Evolutionary conservation across 768 basidiomycete genomes (phyloP).

Genomic region (Tylopilus rubrobrunneus): DNA sequence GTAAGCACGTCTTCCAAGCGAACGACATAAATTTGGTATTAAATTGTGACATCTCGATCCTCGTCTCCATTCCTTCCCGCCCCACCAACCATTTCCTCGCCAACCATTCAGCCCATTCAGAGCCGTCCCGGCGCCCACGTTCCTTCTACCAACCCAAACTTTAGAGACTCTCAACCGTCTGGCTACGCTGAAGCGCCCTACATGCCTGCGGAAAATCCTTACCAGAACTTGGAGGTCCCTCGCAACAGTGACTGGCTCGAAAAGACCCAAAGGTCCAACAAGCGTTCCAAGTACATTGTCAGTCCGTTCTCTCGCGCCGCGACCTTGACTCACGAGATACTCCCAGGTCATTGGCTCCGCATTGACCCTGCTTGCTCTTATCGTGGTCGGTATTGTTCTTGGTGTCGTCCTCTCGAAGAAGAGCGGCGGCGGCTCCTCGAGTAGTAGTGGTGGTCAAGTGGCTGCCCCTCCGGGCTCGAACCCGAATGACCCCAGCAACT

Average conservation of each 20-base stretch:
- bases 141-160: conserved; percentile 30
- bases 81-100: background rate
- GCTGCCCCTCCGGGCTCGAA: conserved; percentile 30
- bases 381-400: conserved; percentile 55
- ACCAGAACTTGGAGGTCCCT: conserved; percentile 31
- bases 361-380: conserved; percentile 46
- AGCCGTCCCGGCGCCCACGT: conserved; percentile 34
- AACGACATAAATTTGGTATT: conserved; percentile 3
- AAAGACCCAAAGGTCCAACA: conserved; percentile 28
- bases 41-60: background rate
- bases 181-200: conserved; percentile 24
- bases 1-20: conserved; percentile 10
- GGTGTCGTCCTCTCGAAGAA: conserved; percentile 64
- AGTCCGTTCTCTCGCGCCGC: conserved; percentile 23
- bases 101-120: conserved; percentile 26
- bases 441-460: background rate
- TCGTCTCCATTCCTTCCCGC: background rate
- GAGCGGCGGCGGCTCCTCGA: conserved; percentile 32
- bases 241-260: conserved; percentile 41
- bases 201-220: conserved; percentile 24
- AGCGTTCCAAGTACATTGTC: conserved; percentile 56
- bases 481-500: conserved; percentile 73
- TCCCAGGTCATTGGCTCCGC: conserved; percentile 50
- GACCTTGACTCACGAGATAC: background rate
- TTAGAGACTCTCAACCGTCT: conserved; percentile 21